Base-by-base conservation (phyloP, 257 asterid species). In the Schizonepeta tenuifolia region DNA sequence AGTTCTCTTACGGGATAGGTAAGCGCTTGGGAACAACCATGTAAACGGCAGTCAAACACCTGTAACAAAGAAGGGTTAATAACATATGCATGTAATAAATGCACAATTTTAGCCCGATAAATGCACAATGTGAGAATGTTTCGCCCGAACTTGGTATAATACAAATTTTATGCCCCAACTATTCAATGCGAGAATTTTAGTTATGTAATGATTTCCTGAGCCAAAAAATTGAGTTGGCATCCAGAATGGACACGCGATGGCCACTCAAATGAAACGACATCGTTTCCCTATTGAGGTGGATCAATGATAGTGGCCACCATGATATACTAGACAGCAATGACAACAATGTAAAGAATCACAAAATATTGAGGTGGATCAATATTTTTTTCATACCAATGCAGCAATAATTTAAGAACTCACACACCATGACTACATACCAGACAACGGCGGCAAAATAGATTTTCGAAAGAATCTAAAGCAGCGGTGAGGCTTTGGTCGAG, bases 381-480 rank as follows among this genome's bases (percentile, higher is more conserved):
- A n/a, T n/a, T n/a, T 46, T 31, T 43, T 55, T 35, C 58, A 58
- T 18, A 49, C 66, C 21, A 67, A 0, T 57, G 26, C 54, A 67
- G 65, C 31, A 7, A 56, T 46, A 44, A 56, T 46, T 13, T 2
- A 51, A 18, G 17, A 56, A 70, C 58, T 41, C 77, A 74, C 68
- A 76, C 21, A 50, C 57, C 40, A 73, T 40, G 70, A 57, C 28
- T 76, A 68, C 91, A 53, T 88, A 95, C 99, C 97, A 92, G 84
- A 84, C 99, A 95, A 65, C 97, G 97, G 54, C 98, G 98, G 75
- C 99, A 95, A 78, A 95, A 95, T 76, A 92, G 89, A 79, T 83
- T 88, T 86, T 95, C 98, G 61, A 90, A 90, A 67, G 97, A 88
- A 88, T 87, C 96, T 78, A 88, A 82, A 72, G 99, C 96, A 74